Evolutionary conservation across 2,329 filamentous ascomycete species (phyloP), one percentile per base, ranked within the genome.

Genomic region (Colletotrichum chlorophyti): DNA sequence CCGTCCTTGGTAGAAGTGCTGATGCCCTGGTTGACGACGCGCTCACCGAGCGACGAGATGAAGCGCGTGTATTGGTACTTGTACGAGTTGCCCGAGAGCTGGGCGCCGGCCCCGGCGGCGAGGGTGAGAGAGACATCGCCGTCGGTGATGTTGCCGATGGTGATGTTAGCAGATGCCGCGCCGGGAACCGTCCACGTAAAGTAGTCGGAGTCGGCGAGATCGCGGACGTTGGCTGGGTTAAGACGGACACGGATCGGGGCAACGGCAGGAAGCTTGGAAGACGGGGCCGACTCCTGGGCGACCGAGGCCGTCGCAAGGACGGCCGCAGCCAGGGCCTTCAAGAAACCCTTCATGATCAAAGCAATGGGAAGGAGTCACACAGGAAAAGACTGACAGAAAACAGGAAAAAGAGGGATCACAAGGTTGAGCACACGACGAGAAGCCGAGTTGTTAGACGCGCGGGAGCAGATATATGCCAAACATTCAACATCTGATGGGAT

Each of bases 21-120:
- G 23, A 70, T 65, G 7, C 69, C 69, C 49, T 69, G 52, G 34
- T 58, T 64, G 23, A 70, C 58, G 8, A 70, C 60, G n/a, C 66
- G 63, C 55, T 70, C 69, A 19, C 69, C 69, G 12, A 70, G 53
- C 2, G 65, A 69, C 8, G 63, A 55, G 7, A 69, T 57, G 32
- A 69, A 64, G 21, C 66, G 65, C 3, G 65, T 63, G 46, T 67
- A 66, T 2, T 63, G 60, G 15, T 55, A 48, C 54, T 70, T 70
- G 61, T 69, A 65, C n/a, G 49, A 61, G 40, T 63, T 66, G 10
- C 68, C 68, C 12, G 55, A 57, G 12, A 70, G 51, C 23, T 64
- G 63, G 15, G 63, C 46, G 23, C 49, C 50, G 24, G 24, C 37
- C 3, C 38, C 48, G 41, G 54, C 51, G 7, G 54, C 26, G 47